Evolutionary conservation across 139 green algal genomes (phyloP), one percentile per base, ranked within the genome.

Genomic region (Nannochloris sp.): DNA sequence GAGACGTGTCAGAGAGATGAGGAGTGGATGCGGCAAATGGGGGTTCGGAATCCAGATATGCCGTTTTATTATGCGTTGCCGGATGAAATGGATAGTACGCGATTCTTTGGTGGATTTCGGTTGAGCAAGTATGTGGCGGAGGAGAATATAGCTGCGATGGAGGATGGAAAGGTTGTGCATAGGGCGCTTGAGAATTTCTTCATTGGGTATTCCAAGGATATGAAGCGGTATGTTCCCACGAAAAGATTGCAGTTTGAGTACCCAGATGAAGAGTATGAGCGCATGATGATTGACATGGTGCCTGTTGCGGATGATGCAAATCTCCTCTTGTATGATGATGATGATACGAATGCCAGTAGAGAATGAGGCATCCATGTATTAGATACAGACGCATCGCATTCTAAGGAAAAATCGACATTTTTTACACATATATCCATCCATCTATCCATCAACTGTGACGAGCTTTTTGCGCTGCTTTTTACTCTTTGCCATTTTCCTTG

Each of bases 401-500:
- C 27, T 29, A 29, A 5, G 27, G 0, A 7, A 29, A 29, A 29
- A 27, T 27, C 24, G 4, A 27, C 0, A 27, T 27, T 27, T 27
- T 27, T 27, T 27, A 27, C 24, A 3, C 27, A 29, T 29, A 29
- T 6, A 29, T 29, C 27, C 23, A 19, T 25, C 24, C 2, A 25
- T 25, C 56, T 16, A 66, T 19, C 34, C 60, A 48, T 78, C 69
- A 24, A 37, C 46, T 24, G 61, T 80, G 16, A 72, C 58, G 27
- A 83, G 64, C 65, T 69, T 74, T 62, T 81, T 81, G 2, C 64
- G 48, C 55, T 66, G 23, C 65, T 86, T 87, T 48, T 86, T 87
- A 66, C 49, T 79, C 70, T 84, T 84, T 69, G 81, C 68, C 81
- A 87, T 87, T 34, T 64, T 73, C 53, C 78, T 82, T 34, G 79